Evolutionary conservation across 192 early-diverging fungal species (phyloP).

Genomic region (Phycomyces blakesleeanus): DNA sequence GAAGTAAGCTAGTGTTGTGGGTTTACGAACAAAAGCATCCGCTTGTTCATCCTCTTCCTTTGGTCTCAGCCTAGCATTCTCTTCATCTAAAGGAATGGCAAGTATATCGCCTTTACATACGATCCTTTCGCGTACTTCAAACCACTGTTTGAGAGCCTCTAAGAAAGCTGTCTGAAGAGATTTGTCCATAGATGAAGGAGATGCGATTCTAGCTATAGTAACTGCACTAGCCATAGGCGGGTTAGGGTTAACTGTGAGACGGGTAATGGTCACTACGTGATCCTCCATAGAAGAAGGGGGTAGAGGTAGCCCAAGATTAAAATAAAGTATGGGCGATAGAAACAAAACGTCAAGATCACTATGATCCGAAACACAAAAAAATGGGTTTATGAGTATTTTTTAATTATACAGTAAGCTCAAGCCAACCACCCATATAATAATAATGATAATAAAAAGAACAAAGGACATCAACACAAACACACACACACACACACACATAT

Average conservation of each 20-base stretch:
- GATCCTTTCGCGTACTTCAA: conserved; percentile 57
- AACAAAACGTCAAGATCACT: conserved; percentile 13
- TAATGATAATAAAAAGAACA: too few relatives aligned
- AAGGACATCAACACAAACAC: too few relatives aligned
- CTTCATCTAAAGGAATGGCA: conserved; percentile 60
- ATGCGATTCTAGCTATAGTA: conserved; percentile 64
- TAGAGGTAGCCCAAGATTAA: conserved; percentile 51
- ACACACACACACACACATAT: too few relatives aligned
- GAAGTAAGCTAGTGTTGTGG: conserved; percentile 47
- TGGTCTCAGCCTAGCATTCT: conserved; percentile 41
- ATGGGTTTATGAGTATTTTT: not conserved
- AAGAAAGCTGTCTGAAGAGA: conserved; percentile 53
- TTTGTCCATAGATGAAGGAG: conserved; percentile 57
- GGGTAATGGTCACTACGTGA: conserved; percentile 19
- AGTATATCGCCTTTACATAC: conserved; percentile 70
- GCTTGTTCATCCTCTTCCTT: conserved; percentile 27
- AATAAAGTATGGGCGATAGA: conserved; percentile 52
- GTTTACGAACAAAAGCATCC: not conserved
- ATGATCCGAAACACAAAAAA: not conserved
- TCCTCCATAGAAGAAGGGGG: conserved; percentile 21
- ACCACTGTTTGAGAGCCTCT: conserved; percentile 58
- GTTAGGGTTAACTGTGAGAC: conserved; percentile 5
- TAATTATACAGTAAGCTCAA: not conserved
- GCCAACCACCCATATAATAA: too few relatives aligned
- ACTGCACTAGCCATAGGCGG: conserved; percentile 56